Evolutionary conservation across 139 green algal species (phyloP), one percentile per base, ranked within the genome.

Genomic region (Desmodesmus armatus): DNA sequence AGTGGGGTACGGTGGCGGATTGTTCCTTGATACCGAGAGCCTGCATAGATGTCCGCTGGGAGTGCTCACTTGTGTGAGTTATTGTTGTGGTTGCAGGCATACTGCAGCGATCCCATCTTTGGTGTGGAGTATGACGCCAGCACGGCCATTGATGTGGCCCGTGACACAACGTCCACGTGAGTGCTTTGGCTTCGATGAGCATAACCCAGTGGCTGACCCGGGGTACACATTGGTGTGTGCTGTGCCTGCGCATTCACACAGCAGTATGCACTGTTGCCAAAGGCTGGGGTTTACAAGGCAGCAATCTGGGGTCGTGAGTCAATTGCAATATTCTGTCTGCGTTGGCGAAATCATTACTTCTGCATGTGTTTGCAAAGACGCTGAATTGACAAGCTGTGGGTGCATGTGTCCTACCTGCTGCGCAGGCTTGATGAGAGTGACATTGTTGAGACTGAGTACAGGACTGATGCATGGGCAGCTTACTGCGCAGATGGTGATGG

Each of bases 381-480:
- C 47, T 43, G 29, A 40, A 41, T 25, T 15, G 29, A 43, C 7
- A 15, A 43, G 27, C 7, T 43, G 63, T 41, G 40, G 7, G 27
- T 19, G n/a, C 9, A 40, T 33, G 47, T 43, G 29, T 41, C 33
- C 9, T 43, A 23, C 9, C n/a, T 80, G 67, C 67, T 80, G 33
- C 1, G 47, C 81, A 92, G 85, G 31, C 80, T 94, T 69, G 90
- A 95, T 69, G 93, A 95, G 53, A 75, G 93, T 7, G 84, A 92
- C 43, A 89, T 96, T 58, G 58, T 92, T 9, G 91, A 94, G 27
- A 35, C 75, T 29, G 60, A 21, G 33, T 31, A 31, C 72, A 76
- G 63, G 6, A 85, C 78, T 5, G 92, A 95, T 80, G 72, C 89
- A 23, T 90, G 95, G 65, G 89, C 89, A 13, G 85, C 88, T 9